Conservation (phyloP, 805 yeast genomes). For the Nakazawaea anatomiae region DNA sequence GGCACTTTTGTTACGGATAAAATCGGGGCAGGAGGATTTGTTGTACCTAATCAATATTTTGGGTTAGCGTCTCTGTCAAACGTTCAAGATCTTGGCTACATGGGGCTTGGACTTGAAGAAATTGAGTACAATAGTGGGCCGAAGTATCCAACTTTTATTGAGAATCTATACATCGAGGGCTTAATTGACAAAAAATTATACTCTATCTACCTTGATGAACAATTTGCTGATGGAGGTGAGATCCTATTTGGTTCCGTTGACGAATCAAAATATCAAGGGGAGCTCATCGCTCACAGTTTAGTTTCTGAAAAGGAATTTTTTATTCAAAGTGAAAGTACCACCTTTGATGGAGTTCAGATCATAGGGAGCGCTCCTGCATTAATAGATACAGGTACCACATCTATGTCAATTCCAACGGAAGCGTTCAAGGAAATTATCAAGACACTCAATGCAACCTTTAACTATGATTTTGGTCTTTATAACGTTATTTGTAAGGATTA, state of each 20-base stretch:
- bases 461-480: constrained; percentile 3
- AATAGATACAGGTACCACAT: constrained; percentile 12
- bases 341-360: constrained; percentile 7
- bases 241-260: constrained; percentile 28
- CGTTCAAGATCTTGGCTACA: constrained; percentile 11
- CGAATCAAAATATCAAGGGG: constrained; percentile 18
- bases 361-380: constrained; percentile 10
- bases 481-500: constrained; percentile 10
- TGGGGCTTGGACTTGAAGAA: constrained; percentile 17
- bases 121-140: constrained; percentile 5
- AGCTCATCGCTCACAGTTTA: constrained; percentile 11
- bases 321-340: constrained; percentile 13
- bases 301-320: constrained; percentile 13
- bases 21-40: constrained; percentile 11
- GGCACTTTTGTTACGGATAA: constrained; percentile 18
- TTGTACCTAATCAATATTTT: constrained; percentile 12
- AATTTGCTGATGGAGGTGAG: constrained; percentile 17
- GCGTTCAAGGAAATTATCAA: constrained; percentile 8
- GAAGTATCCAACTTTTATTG: constrained; percentile 17
- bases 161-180: constrained; percentile 20
- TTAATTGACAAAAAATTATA: constrained; percentile 20
- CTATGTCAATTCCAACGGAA: constrained; percentile 10
- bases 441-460: constrained; percentile 4
- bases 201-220: constrained; percentile 22
- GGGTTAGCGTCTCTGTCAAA: constrained; percentile 15